Conservation (phyloP, 2,329 filamentous ascomycete genomes). For the Xylariaceae sp. region DNA sequence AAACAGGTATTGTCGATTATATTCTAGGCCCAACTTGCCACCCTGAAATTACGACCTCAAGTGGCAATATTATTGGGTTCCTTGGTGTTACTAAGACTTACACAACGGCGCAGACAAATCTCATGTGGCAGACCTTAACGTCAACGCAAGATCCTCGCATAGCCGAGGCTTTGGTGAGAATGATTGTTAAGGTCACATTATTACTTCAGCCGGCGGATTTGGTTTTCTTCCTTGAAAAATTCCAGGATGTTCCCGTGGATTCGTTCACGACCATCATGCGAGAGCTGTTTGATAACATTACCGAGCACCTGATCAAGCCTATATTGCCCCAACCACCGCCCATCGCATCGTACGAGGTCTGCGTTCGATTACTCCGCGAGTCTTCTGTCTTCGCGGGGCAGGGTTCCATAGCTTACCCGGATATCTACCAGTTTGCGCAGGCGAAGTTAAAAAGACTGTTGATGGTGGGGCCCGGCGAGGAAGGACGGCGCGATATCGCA, state of each 20-base stretch:
- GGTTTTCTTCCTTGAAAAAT: constrained; percentile 66
- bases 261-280: constrained; percentile 60
- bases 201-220: constrained; percentile 49
- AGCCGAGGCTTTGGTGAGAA: constrained; percentile 71
- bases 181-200: constrained; percentile 50
- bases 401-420: constrained; percentile 53
- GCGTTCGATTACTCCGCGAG: constrained; percentile 66
- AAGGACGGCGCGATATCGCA: constrained; percentile 60
- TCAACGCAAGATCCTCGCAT: constrained; percentile 79
- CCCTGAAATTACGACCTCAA: constrained; percentile 78
- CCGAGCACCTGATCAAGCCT: constrained; percentile 47
- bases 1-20: constrained; percentile 74
- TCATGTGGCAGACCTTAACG: constrained; percentile 78
- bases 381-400: constrained; percentile 55
- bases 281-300: constrained; percentile 55
- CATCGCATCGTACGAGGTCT: constrained; percentile 45
- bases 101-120: constrained; percentile 65
- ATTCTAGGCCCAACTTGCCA: constrained; percentile 88
- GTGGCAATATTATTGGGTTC: constrained; percentile 81
- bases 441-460: constrained; percentile 60
- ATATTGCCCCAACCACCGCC: constrained; percentile 11
- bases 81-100: constrained; percentile 76
- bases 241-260: constrained; percentile 59
- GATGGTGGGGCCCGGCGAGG: constrained; percentile 46
- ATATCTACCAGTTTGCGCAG: constrained; percentile 61